Percentiles rank a stretch among this genome's conserved stretches.
These are phyloP conservation scores for Rhodotorula sp. DNA, from an alignment of 1,284 basidiomycete genomes.

Conservation along the genomic window DNA sequence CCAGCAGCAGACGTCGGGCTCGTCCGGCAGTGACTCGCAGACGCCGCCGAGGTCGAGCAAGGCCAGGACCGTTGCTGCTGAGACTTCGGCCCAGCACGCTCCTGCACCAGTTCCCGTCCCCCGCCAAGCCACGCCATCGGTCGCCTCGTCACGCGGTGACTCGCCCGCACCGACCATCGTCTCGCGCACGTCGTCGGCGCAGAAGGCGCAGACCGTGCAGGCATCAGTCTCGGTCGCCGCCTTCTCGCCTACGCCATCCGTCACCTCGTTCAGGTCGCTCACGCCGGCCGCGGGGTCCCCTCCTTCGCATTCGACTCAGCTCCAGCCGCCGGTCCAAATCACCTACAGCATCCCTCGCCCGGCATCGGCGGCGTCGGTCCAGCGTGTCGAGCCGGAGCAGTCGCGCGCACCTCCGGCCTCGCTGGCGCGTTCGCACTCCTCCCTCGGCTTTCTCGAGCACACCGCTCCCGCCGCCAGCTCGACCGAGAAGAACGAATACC, in stretches of 20 bases:
- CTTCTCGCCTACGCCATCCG: conserved; percentile 4
- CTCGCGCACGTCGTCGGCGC: neutral
- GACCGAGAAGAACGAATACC: neutral
- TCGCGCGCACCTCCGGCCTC: conserved; percentile 5
- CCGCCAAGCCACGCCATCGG: neutral
- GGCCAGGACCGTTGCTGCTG: neutral
- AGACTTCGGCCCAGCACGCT: neutral
- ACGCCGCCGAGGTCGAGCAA: neutral
- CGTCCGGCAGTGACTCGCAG: neutral
- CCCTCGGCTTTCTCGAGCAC: conserved; percentile 15
- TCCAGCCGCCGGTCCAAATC: conserved; percentile 1
- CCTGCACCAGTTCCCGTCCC: too few relatives aligned
- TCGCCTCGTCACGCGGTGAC: neutral
- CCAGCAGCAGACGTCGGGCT: neutral
- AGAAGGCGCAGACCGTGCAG: neutral
- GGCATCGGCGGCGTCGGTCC: neutral
- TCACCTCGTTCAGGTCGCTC: neutral
- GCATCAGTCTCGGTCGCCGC: neutral
- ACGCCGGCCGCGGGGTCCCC: neutral
- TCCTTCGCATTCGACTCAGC: neutral
- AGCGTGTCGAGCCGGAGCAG: neutral
- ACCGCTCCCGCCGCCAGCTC: neutral
- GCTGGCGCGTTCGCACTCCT: conserved; percentile 14
- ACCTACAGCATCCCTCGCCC: conserved; percentile 2
- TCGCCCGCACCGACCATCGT: neutral